These are phyloP conservation scores for Tuber magnatum DNA, from an alignment of 495 filamentous ascomycete genomes.

Conservation along the genomic window DNA sequence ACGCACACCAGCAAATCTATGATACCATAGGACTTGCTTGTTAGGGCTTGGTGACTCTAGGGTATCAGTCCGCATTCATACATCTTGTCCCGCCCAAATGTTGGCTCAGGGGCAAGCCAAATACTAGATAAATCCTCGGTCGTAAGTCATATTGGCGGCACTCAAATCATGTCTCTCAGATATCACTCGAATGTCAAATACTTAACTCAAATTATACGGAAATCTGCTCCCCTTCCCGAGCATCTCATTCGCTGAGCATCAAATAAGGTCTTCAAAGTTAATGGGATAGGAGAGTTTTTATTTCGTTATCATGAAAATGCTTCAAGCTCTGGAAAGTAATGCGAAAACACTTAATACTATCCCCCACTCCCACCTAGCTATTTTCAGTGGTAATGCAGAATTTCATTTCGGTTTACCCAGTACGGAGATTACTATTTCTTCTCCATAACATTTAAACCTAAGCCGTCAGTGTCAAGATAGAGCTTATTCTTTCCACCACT, in stretches of 20 bases:
- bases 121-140: neutral
- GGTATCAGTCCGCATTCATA: neutral
- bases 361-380: neutral
- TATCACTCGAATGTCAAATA: neutral
- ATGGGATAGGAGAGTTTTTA: neutral
- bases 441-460: constrained; percentile 73
- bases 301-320: neutral
- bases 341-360: neutral
- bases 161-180: neutral
- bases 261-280: neutral
- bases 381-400: neutral
- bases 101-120: neutral
- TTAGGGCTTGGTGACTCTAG: neutral
- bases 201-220: neutral
- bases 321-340: neutral
- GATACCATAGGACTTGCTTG: neutral
- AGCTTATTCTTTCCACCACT: constrained; percentile 86
- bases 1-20: neutral
- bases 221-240: neutral
- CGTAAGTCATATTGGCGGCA: neutral
- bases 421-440: neutral
- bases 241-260: neutral
- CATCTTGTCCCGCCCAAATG: neutral
- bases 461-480: constrained; percentile 77
- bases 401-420: neutral